Base-by-base conservation (phyloP, 495 filamentous ascomycete genomes). In the Rhypophila decipiens region DNA sequence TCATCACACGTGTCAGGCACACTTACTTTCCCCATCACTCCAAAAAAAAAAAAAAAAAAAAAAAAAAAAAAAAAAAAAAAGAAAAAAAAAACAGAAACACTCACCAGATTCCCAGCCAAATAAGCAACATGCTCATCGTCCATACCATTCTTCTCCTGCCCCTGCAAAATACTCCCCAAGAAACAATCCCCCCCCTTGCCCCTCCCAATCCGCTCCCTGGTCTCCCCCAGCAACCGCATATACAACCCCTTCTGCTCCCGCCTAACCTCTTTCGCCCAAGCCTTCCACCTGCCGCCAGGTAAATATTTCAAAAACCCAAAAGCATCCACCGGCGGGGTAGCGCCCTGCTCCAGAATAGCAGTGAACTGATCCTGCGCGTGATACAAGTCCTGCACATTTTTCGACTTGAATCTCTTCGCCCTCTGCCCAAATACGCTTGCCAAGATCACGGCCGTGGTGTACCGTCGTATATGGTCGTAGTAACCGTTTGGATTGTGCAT, bases 371-470 rank as follows among this genome's bases (percentile, higher is more conserved):
- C 36, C 36, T 39, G 36, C n/a, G 36, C 36, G 13, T 39, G 36
- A 18, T 39, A 39, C 3, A 39, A 18, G 2, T 13, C 36, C 36
- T 39, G 36, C 13, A 39, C 36, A 18, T 39, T 39, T 13, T 13
- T 13, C 3, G 36, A 13, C n/a, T 39, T 18, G 13, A 39, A 39
- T 1, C 36, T 13, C 10, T 13, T 18, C n/a, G n/a, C 36, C n/a
- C 36, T 13, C 36, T 39, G 36, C 2, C 36, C 36, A 18, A 15
- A 39, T 18, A 39, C 36, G 36, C 13, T 15, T 18, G 36, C 36
- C 36, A 39, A 18, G 36, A 39, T 39, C 36, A 39, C 36, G 36
- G 36, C 36, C 36, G 36, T 39, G n/a, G 36, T 39, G 36, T 39
- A 39, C 36, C 36, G 36, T 18, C 36, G 36, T 9, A 39, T 18